Conservation (phyloP, 1,284 basidiomycete species). For the Meripilus lineatus region DNA sequence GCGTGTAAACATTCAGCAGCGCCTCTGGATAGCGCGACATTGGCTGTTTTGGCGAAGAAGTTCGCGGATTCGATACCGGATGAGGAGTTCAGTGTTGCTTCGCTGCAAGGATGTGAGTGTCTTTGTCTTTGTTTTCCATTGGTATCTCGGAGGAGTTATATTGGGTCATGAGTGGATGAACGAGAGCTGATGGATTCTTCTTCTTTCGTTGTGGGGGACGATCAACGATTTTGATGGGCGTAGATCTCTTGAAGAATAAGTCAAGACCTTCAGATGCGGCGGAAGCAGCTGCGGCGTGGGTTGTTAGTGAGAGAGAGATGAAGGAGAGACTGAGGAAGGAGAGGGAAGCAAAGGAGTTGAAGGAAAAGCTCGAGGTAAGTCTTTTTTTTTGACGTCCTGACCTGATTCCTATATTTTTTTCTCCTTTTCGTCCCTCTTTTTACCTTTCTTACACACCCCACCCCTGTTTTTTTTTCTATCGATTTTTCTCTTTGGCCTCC, state of each 20-base stretch:
- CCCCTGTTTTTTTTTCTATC: neutral
- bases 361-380: constrained; percentile 59
- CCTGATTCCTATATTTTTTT: neutral
- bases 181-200: constrained; percentile 9
- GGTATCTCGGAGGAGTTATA: neutral
- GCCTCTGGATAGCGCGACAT: constrained; percentile 55
- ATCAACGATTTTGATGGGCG: constrained; percentile 12
- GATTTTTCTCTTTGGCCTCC: too few relatives aligned
- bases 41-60: constrained; percentile 59
- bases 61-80: constrained; percentile 76
- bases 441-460: constrained; percentile 1
- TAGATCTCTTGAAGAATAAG: constrained; percentile 78
- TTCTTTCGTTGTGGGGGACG: constrained; percentile 17
- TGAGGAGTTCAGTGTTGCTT: constrained; percentile 80
- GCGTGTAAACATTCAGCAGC: constrained; percentile 55
- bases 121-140: constrained; percentile 10
- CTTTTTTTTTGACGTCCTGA: neutral
- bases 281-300: constrained; percentile 61
- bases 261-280: constrained; percentile 70
- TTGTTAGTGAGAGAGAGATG: constrained; percentile 65
- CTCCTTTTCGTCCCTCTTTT: constrained; percentile 7
- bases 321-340: constrained; percentile 64
- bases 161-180: constrained; percentile 10
- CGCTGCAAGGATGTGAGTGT: constrained; percentile 76
- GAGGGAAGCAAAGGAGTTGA: constrained; percentile 60